phyloP scores from a whole-genome alignment of 495 filamentous ascomycete genomes.

The Penicillium flavigenum region DNA sequence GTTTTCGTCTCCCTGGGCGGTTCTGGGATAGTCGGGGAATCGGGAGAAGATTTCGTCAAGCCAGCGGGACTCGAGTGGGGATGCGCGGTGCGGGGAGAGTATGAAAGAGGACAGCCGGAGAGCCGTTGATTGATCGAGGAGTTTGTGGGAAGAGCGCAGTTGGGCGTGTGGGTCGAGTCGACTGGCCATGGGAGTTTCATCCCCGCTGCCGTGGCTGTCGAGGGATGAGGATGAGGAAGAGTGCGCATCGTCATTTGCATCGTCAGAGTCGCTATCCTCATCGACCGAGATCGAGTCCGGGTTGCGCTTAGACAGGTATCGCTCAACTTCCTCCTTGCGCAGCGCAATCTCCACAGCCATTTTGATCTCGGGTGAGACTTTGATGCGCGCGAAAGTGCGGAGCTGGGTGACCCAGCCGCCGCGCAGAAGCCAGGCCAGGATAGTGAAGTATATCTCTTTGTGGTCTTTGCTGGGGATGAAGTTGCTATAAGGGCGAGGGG shows the following conservation, averaged over 20 bases:
- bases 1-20: not conserved
- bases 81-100: conserved; percentile 54
- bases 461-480: conserved; percentile 89
- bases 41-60: conserved; percentile 67
- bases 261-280: conserved; percentile 14
- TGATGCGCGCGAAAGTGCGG: conserved; percentile 82
- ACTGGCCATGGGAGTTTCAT: conserved; percentile 38
- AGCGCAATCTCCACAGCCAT: conserved; percentile 45
- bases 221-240: conserved; percentile 47
- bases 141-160: conserved; percentile 37
- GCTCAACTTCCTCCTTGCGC: conserved; percentile 46
- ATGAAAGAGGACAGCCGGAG: conserved; percentile 49
- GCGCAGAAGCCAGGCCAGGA: conserved; percentile 88
- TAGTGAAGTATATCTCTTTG: conserved; percentile 79
- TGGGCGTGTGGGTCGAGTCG: conserved; percentile 30
- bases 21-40: conserved; percentile 43
- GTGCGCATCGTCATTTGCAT: conserved; percentile 27
- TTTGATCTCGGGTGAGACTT: conserved; percentile 52
- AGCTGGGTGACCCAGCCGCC: conserved; percentile 92
- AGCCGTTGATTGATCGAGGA: conserved; percentile 40
- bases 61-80: conserved; percentile 66
- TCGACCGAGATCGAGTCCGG: conserved; percentile 20
- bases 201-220: conserved; percentile 41
- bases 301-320: conserved; percentile 37
- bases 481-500: conserved; percentile 73